Evolutionary conservation across 2,329 filamentous ascomycete genomes (phyloP).

Genomic region (Bisporella sp.): DNA sequence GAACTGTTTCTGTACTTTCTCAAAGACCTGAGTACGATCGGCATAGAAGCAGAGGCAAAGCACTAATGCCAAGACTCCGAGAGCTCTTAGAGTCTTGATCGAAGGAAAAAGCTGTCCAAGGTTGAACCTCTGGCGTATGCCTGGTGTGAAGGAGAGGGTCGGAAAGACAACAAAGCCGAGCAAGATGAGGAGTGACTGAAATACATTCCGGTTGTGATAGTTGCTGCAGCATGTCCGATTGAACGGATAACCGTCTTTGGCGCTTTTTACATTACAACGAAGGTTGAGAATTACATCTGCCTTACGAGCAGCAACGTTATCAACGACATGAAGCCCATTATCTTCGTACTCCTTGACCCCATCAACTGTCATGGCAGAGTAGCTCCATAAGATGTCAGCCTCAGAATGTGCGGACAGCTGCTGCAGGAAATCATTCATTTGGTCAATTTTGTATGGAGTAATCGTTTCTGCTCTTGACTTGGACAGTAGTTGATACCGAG

Average conservation of each 20-base stretch:
- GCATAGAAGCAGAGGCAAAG: constrained; percentile 42
- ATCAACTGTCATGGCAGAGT: constrained; percentile 38
- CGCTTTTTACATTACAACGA: constrained; percentile 44
- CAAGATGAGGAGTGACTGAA: constrained; percentile 29
- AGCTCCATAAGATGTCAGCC: constrained; percentile 43
- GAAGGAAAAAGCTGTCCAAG: constrained; percentile 13
- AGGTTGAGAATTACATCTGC: constrained; percentile 42
- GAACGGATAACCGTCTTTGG: constrained; percentile 34
- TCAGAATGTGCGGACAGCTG: constrained; percentile 33
- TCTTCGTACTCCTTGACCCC: constrained; percentile 33
- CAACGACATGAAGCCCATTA: constrained; percentile 42
- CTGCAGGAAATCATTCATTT: constrained; percentile 46
- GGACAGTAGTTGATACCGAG: constrained; percentile 23
- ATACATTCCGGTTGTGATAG: constrained; percentile 31
- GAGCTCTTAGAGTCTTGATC: constrained; percentile 12
- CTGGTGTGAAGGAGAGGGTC: constrained; percentile 11
- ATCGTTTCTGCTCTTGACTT: constrained; percentile 34
- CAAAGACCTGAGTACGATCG: constrained; percentile 46
- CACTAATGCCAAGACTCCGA: constrained; percentile 16
- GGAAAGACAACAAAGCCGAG: constrained; percentile 8
- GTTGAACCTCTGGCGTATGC: constrained; percentile 8
- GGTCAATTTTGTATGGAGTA: constrained; percentile 39
- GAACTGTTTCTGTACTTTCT: constrained; percentile 43
- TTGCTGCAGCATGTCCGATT: constrained; percentile 45
- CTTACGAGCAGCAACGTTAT: constrained; percentile 38